A percentile compares a stretch with the other conserved stretches of the same genome.
phyloP scores from a whole-genome alignment of 1,284 basidiomycete species.

The Marasmius fiardii region DNA sequence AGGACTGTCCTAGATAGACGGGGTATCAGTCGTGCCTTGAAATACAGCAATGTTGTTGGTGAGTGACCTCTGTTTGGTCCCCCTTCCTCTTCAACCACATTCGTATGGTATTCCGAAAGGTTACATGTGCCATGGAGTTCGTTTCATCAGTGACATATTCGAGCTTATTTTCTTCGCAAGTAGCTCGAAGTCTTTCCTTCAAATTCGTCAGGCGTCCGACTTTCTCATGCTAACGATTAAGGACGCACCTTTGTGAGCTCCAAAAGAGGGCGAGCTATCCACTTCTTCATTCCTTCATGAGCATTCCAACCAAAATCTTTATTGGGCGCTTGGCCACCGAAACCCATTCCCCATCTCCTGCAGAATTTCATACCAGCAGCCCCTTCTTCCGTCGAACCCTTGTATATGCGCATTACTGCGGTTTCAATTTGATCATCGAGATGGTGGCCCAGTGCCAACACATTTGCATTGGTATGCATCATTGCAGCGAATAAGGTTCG shows the following conservation, averaged over 20 bases:
- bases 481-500: conserved; percentile 50
- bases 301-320: conserved; percentile 40
- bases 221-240: neutral
- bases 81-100: conserved; percentile 27
- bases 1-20: conserved; percentile 1
- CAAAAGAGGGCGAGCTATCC: conserved; percentile 69
- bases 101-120: conserved; percentile 68
- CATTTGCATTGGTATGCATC: conserved; percentile 30
- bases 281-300: conserved; percentile 54
- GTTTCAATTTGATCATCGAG: conserved; percentile 81
- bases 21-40: neutral
- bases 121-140: conserved; percentile 69
- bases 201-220: conserved; percentile 8
- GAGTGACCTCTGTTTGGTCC: conserved; percentile 3
- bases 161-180: conserved; percentile 59
- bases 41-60: neutral
- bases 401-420: conserved; percentile 61
- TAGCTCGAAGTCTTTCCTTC: conserved; percentile 72
- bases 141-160: conserved; percentile 63
- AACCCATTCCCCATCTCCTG: conserved; percentile 77
- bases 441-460: conserved; percentile 69
- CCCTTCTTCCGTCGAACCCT: conserved; percentile 50
- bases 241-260: conserved; percentile 58
- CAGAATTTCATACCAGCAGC: conserved; percentile 61
- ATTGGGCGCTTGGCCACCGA: conserved; percentile 21